phyloP scores from a whole-genome alignment of 164 flowering plant species.

The Berberis vulgaris region DNA sequence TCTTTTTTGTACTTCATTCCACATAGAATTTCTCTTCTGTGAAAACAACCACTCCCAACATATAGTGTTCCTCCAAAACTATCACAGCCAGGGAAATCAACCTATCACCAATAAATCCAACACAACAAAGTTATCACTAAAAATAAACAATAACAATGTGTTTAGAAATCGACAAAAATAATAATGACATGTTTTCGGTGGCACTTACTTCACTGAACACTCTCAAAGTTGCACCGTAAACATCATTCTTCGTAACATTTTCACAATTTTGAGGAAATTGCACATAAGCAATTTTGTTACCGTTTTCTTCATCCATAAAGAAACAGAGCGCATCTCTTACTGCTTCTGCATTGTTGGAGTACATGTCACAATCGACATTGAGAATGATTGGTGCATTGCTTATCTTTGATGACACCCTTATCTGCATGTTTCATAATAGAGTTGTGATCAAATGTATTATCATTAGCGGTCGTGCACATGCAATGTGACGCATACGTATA shows the following conservation, averaged over 20 bases:
- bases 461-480: too few relatives aligned
- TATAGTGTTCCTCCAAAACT: constrained; percentile 27
- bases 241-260: not conserved
- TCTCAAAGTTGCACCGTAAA: constrained; percentile 9
- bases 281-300: not conserved
- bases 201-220: not conserved
- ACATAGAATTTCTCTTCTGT: constrained; percentile 45
- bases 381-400: too few relatives aligned
- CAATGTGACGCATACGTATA: too few relatives aligned
- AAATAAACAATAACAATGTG: too few relatives aligned
- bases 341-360: too few relatives aligned
- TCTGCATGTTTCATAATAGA: too few relatives aligned
- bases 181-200: too few relatives aligned
- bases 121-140: too few relatives aligned
- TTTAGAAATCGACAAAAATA: too few relatives aligned
- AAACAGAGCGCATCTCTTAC: not conserved
- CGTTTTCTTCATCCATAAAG: not conserved
- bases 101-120: constrained; percentile 18
- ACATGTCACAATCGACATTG: too few relatives aligned
- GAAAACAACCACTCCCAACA: constrained; percentile 67
- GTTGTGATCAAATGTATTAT: too few relatives aligned
- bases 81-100: constrained; percentile 40
- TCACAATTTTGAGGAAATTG: not conserved
- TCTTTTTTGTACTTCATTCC: constrained; percentile 24
- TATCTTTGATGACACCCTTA: constrained; percentile 60